phyloP scores from a whole-genome alignment of 768 basidiomycete species.

The Collybia sordida region DNA sequence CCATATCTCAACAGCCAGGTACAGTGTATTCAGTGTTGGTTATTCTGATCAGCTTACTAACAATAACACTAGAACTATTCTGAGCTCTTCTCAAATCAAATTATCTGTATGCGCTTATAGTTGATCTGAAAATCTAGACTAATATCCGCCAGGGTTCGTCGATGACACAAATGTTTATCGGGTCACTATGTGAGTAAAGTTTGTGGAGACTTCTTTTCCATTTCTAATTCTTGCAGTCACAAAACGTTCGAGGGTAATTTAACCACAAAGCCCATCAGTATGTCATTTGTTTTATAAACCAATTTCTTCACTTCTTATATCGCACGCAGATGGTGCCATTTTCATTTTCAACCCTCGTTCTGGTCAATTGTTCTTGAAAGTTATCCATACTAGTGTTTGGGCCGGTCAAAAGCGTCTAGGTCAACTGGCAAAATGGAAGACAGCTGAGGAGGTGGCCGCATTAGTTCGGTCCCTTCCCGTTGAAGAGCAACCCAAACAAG shows the following conservation, averaged over 20 bases:
- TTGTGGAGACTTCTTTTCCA: background rate
- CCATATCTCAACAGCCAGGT: constrained; percentile 97
- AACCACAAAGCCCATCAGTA: constrained; percentile 98
- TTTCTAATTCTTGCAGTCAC: constrained; percentile 51
- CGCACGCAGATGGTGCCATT: constrained; percentile 76
- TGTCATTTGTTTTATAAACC: constrained; percentile 18
- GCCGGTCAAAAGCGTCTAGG: constrained; percentile 99
- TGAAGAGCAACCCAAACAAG: constrained; percentile 99
- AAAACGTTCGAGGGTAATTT: constrained; percentile 99
- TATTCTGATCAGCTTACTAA: constrained; percentile 3
- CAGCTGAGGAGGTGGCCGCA: constrained; percentile 99
- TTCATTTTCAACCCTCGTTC: constrained; percentile 99
- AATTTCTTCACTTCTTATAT: constrained; percentile 9
- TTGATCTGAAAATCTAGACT: background rate
- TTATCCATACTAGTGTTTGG: constrained; percentile 99
- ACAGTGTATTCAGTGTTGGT: constrained; percentile 4
- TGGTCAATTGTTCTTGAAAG: constrained; percentile 96
- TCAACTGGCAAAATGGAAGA: constrained; percentile 99
- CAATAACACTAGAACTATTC: constrained; percentile 70
- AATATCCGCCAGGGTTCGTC: constrained; percentile 72
- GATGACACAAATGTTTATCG: constrained; percentile 99
- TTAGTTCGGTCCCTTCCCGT: constrained; percentile 97
- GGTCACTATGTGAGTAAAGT: constrained; percentile 72
- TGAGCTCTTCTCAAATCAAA: constrained; percentile 96
- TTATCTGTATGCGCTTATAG: constrained; percentile 66